Conservation (phyloP, 2,329 filamentous ascomycete genomes). For the Neoascochyta sp. region DNA sequence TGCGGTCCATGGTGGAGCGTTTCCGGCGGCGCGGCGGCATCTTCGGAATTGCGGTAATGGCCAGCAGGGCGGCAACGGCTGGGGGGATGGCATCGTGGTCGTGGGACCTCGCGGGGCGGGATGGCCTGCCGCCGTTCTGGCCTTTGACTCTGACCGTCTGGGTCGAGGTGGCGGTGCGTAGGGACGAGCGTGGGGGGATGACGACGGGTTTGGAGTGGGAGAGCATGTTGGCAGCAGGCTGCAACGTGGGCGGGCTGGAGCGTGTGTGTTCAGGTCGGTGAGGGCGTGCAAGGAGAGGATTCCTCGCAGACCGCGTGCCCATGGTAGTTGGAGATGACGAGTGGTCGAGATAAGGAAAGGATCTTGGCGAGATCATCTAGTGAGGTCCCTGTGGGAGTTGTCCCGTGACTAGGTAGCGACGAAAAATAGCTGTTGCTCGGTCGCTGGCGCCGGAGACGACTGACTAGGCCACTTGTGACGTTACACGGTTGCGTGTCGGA, state of each 20-base stretch:
- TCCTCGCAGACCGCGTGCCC: conserved; percentile 24
- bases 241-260: conserved; percentile 4
- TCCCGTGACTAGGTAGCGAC: conserved; percentile 31
- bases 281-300: conserved; percentile 14
- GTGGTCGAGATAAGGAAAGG: conserved; percentile 42
- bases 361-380: conserved; percentile 47
- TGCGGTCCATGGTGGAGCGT: conserved; percentile 41
- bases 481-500: conserved; percentile 17
- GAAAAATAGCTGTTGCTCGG: too few species aligned
- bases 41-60: conserved; percentile 57
- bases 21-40: conserved; percentile 43
- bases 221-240: conserved; percentile 20
- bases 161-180: conserved; percentile 25
- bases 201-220: conserved; percentile 42
- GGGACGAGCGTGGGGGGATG: conserved; percentile 39
- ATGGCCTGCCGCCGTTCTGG: conserved; percentile 26
- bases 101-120: conserved; percentile 33
- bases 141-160: conserved; percentile 32
- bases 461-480: conserved; percentile 30
- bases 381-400: conserved; percentile 20
- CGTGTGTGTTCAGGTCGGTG: conserved; percentile 11
- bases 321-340: conserved; percentile 34
- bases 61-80: conserved; percentile 56
- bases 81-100: conserved; percentile 48
- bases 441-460: too few species aligned